These are phyloP conservation scores for Eucalyptus melliodora DNA, from an alignment of 345 rosid genomes.

Conservation along the genomic window DNA sequence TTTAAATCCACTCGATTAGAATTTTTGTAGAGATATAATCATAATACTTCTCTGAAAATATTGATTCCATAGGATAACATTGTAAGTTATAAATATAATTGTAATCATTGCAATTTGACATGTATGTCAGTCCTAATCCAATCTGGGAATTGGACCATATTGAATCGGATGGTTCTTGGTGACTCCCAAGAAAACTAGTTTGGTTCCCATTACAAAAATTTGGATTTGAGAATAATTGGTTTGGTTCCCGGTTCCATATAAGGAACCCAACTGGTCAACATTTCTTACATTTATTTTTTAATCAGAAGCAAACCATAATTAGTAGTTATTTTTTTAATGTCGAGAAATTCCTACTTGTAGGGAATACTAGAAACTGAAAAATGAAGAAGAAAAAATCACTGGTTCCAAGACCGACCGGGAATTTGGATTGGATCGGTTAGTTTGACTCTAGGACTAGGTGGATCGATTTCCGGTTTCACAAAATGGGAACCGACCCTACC, in stretches of 20 bases:
- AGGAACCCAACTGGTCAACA: neutral
- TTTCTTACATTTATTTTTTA: too few species aligned
- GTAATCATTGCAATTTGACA: neutral
- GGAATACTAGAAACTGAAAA: neutral
- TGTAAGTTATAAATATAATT: neutral
- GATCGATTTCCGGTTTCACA: rapidly evolving
- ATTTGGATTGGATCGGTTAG: neutral
- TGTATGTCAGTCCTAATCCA: too few species aligned
- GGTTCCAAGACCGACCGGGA: rapidly evolving
- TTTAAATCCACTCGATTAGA: neutral
- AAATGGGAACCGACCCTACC: rapidly evolving
- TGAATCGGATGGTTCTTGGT: rapidly evolving
- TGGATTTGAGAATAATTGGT: neutral
- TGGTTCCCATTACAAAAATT: neutral
- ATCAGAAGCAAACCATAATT: too few species aligned
- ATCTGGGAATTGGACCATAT: rapidly evolving
- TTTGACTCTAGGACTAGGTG: neutral
- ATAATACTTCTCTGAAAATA: neutral
- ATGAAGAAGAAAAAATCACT: neutral
- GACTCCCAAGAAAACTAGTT: rapidly evolving
- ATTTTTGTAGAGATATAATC: neutral
- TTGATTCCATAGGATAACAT: neutral
- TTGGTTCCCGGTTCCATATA: too few species aligned
- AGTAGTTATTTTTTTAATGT: neutral
- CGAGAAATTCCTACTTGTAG: rapidly evolving